These are phyloP conservation scores for Kurtzmaniella cleridarum DNA, from an alignment of 805 yeast genomes.

Conservation along the genomic window DNA sequence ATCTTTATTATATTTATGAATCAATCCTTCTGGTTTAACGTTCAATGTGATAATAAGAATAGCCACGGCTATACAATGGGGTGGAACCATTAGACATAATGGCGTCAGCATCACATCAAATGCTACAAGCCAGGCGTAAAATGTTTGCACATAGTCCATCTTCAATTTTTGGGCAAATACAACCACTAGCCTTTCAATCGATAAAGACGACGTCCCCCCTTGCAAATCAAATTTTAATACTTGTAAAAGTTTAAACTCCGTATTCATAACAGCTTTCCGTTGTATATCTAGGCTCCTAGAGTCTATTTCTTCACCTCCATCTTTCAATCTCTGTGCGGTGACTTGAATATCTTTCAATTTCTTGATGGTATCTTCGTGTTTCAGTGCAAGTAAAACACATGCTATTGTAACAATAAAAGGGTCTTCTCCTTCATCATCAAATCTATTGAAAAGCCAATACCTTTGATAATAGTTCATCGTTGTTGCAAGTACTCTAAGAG, in stretches of 20 bases:
- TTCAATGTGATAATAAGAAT: conserved; percentile 56
- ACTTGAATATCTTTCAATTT: conserved; percentile 58
- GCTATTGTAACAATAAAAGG: conserved; percentile 64
- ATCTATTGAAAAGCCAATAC: conserved; percentile 59
- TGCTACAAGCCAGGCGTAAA: conserved; percentile 69
- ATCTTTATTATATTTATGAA: conserved; percentile 14
- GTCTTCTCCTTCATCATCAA: conserved; percentile 38
- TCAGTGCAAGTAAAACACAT: conserved; percentile 64
- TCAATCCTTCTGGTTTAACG: conserved; percentile 32
- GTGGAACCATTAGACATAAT: conserved; percentile 61
- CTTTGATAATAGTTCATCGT: conserved; percentile 72
- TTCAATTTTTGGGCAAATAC: conserved; percentile 50
- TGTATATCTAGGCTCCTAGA: conserved; percentile 41
- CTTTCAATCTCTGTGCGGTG: conserved; percentile 40
- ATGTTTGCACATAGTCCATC: conserved; percentile 42
- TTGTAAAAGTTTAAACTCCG: conserved; percentile 73
- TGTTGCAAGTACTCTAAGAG: conserved; percentile 62
- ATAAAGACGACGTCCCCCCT: conserved; percentile 36
- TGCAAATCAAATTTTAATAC: conserved; percentile 74
- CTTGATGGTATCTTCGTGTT: conserved; percentile 81
- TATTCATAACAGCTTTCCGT: conserved; percentile 47
- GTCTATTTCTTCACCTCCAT: conserved; percentile 27
- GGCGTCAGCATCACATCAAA: conserved; percentile 71
- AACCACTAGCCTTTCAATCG: conserved; percentile 60
- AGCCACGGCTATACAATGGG: conserved; percentile 71